phyloP scores from a whole-genome alignment of 2,329 filamentous ascomycete species.

The Fusarium chaquense region DNA sequence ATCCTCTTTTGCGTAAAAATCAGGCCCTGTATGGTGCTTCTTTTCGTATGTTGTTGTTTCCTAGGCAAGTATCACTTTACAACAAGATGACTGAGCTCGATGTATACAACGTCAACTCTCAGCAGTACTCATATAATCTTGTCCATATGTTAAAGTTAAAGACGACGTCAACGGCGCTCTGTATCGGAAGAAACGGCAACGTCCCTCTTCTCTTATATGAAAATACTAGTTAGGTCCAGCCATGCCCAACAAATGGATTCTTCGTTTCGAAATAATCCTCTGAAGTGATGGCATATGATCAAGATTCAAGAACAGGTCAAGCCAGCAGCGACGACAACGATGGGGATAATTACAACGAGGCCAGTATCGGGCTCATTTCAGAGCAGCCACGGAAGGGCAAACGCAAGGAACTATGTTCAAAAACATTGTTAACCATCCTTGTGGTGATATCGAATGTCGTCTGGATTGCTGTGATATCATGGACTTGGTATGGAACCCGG shows the following conservation, averaged over 20 bases:
- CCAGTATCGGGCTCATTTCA: neutral
- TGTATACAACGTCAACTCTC: neutral
- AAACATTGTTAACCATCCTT: neutral
- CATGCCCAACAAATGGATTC: neutral
- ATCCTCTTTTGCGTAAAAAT: neutral
- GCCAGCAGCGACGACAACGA: neutral
- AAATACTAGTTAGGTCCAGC: neutral
- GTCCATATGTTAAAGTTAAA: neutral
- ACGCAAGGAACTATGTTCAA: neutral
- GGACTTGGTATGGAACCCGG: neutral
- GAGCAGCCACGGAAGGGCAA: neutral
- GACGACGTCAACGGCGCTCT: constrained; percentile 5
- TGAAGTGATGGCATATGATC: neutral
- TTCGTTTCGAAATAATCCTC: neutral
- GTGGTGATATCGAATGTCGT: neutral
- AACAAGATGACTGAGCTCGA: neutral
- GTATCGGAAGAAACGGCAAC: neutral
- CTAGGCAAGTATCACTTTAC: no score
- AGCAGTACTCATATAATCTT: neutral
- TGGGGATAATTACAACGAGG: neutral
- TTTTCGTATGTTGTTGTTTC: neutral
- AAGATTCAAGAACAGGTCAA: neutral
- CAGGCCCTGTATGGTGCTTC: neutral
- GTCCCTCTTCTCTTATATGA: neutral
- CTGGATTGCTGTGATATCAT: neutral